Conservation (phyloP, 2,329 filamentous ascomycete species). For the Diaporthe sp. region DNA sequence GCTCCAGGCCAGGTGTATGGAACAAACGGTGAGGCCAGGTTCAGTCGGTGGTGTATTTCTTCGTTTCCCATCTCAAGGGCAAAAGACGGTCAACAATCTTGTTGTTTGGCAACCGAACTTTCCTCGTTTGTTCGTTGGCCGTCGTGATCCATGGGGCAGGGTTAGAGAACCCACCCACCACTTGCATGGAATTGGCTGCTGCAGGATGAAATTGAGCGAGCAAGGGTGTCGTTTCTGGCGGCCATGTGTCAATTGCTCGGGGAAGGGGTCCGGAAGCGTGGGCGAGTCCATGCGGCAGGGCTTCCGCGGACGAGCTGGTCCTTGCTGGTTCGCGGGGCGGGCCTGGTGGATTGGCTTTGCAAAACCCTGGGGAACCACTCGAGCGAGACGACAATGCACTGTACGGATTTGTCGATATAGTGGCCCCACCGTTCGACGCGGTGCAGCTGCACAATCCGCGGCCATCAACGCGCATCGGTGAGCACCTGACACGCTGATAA, state of each 20-base stretch:
- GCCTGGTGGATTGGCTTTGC: slow-evolving; percentile 19
- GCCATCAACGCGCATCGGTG: slow-evolving; percentile 32
- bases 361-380: slow-evolving; percentile 24
- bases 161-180: slow-evolving; percentile 24
- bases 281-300: slow-evolving; percentile 33
- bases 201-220: slow-evolving; percentile 36
- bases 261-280: slow-evolving; percentile 37
- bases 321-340: slow-evolving; percentile 31
- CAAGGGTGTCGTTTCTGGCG: slow-evolving; percentile 37
- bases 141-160: slow-evolving; percentile 28
- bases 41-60: not conserved
- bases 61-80: not conserved
- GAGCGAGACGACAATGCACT: slow-evolving; percentile 32
- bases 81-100: slow-evolving; percentile 35
- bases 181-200: slow-evolving; percentile 35
- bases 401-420: slow-evolving; percentile 31
- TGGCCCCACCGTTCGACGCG: slow-evolving; percentile 35
- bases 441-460: slow-evolving; percentile 17
- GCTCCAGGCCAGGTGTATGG: not conserved
- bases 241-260: slow-evolving; percentile 40
- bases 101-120: slow-evolving; percentile 30
- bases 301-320: slow-evolving; percentile 35
- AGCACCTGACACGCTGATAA: slow-evolving; percentile 35
- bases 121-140: slow-evolving; percentile 21
- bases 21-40: slow-evolving; percentile 15